Conservation (phyloP, 2,329 filamentous ascomycete genomes). For the Pyrenophora seminiperda region DNA sequence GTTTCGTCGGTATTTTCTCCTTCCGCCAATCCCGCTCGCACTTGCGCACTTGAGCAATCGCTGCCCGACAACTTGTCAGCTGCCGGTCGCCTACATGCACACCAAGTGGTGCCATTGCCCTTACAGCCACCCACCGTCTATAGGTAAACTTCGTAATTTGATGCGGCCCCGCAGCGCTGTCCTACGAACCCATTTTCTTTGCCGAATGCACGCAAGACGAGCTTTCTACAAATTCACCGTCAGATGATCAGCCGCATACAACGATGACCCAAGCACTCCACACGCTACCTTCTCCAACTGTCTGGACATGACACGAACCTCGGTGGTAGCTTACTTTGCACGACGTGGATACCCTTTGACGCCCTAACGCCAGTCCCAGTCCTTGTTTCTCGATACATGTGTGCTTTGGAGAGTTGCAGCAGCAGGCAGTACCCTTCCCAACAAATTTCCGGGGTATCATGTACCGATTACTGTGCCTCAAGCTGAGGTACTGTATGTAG, state of each 20-base stretch:
- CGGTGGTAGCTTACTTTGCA: not conserved
- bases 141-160: slow-evolving; percentile 2
- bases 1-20: slow-evolving; percentile 24
- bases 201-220: too few species aligned
- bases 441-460: not conserved
- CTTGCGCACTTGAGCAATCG: slow-evolving; percentile 10
- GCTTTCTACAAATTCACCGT: not conserved
- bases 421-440: not conserved
- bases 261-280: not conserved
- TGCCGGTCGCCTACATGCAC: slow-evolving; percentile 14
- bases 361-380: not conserved
- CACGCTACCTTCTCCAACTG: not conserved
- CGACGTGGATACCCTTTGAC: not conserved
- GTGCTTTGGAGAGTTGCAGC: not conserved
- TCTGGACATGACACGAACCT: not conserved
- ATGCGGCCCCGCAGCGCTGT: slow-evolving; percentile 12
- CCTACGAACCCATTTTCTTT: slow-evolving; percentile 8
- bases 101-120: slow-evolving; percentile 12
- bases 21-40: slow-evolving; percentile 26
- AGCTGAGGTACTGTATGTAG: not conserved
- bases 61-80: slow-evolving; percentile 20
- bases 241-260: slow-evolving; percentile 2
- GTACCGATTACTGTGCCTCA: not conserved
- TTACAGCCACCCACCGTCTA: slow-evolving; percentile 9
- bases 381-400: not conserved